Conservation (phyloP, 495 filamentous ascomycete genomes). For the Penicillium pancosmium region DNA sequence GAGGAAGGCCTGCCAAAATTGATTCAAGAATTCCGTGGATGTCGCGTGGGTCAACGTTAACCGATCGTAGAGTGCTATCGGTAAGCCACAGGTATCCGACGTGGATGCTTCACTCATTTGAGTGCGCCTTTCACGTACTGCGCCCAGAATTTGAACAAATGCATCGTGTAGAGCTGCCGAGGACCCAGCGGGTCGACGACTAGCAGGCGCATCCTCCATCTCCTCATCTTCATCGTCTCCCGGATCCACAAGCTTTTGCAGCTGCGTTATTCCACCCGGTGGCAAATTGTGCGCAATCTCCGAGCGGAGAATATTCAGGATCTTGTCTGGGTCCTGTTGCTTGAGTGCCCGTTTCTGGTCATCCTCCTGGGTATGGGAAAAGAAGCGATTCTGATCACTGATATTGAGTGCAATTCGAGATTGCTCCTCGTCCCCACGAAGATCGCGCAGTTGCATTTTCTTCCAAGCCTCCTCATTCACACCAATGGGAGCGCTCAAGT, state of each 20-base stretch:
- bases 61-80: slow-evolving; percentile 66
- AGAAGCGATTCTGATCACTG: slow-evolving; percentile 80
- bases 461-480: slow-evolving; percentile 76
- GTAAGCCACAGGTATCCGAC: slow-evolving; percentile 62
- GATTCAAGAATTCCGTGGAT: slow-evolving; percentile 89
- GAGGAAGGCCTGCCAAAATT: slow-evolving; percentile 90
- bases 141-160: slow-evolving; percentile 46
- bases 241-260: slow-evolving; percentile 54
- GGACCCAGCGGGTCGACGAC: slow-evolving; percentile 37
- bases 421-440: slow-evolving; percentile 72
- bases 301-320: slow-evolving; percentile 62
- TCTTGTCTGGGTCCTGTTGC: slow-evolving; percentile 66
- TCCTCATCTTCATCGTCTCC: slow-evolving; percentile 60
- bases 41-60: slow-evolving; percentile 87
- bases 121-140: slow-evolving; percentile 45
- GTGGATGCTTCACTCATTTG: slow-evolving; percentile 34
- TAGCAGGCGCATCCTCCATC: slow-evolving; percentile 49
- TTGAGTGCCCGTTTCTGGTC: slow-evolving; percentile 62
- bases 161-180: slow-evolving; percentile 39
- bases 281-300: slow-evolving; percentile 56
- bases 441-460: slow-evolving; percentile 77
- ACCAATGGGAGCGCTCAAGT: slow-evolving; percentile 63
- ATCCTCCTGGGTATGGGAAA: slow-evolving; percentile 61
- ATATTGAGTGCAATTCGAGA: slow-evolving; percentile 82
- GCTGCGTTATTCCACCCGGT: slow-evolving; percentile 59